Evolutionary conservation across 352 stramenopile genomes (phyloP).

Genomic region (Phytophthora pini): DNA sequence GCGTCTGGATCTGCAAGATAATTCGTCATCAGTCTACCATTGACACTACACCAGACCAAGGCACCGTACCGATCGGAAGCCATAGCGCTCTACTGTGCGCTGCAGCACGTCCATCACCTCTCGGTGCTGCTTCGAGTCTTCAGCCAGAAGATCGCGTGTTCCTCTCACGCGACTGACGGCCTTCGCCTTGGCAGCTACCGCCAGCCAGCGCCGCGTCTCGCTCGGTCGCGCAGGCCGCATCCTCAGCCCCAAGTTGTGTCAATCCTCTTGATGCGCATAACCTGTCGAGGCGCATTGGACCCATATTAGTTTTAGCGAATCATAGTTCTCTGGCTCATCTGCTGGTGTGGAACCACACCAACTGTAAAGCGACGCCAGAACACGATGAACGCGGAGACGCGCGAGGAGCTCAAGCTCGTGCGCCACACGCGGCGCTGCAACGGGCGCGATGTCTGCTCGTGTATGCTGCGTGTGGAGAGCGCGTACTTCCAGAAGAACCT

Average conservation of each 20-base stretch:
- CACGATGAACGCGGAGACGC: constrained; percentile 14
- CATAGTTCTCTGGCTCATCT: constrained; percentile 12
- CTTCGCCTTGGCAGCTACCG: constrained; percentile 34
- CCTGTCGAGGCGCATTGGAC: too few relatives aligned
- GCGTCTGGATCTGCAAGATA: constrained; percentile 72
- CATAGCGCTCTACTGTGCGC: constrained; percentile 67
- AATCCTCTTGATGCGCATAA: too few relatives aligned
- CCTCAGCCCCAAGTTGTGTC: constrained; percentile 1
- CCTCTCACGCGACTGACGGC: constrained; percentile 69
- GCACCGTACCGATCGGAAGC: constrained; percentile 66
- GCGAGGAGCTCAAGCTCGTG: constrained; percentile 20
- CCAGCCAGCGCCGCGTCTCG: constrained; percentile 32
- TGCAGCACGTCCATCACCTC: constrained; percentile 68
- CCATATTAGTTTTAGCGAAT: constrained; percentile 23
- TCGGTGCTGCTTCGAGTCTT: constrained; percentile 70
- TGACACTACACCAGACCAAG: background rate
- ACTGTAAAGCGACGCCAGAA: constrained; percentile 15
- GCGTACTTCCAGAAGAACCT: constrained; percentile 75
- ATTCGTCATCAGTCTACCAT: background rate
- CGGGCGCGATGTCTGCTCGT: constrained; percentile 68
- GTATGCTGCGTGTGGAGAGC: constrained; percentile 70
- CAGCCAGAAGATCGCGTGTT: constrained; percentile 72
- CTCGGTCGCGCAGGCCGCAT: background rate
- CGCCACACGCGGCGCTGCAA: constrained; percentile 75
- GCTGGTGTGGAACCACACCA: background rate